Conservation (phyloP, 2,329 filamentous ascomycete genomes). For the Basipetospora sp. region DNA sequence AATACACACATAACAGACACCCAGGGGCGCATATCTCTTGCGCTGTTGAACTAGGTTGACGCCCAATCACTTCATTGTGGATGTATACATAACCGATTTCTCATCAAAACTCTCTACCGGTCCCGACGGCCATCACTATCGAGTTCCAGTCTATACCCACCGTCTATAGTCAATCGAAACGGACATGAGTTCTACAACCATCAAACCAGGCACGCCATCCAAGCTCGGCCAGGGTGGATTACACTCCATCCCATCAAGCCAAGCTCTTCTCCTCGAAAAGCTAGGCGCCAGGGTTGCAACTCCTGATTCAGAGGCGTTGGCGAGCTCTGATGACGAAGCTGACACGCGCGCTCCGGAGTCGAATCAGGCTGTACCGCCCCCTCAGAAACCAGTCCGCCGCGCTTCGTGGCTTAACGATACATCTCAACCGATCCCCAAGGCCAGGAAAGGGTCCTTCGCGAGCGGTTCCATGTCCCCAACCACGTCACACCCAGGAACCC, state of each 20-base stretch:
- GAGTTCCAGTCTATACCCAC: too few relatives aligned
- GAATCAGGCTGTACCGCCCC: conserved; percentile 32
- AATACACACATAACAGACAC: too few relatives aligned
- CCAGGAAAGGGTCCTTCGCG: conserved; percentile 63
- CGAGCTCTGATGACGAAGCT: conserved; percentile 84
- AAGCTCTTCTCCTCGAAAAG: conserved; percentile 58
- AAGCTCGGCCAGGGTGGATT: conserved; percentile 34
- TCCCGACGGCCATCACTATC: too few relatives aligned
- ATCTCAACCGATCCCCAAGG: conserved; percentile 44
- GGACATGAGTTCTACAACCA: conserved; percentile 36
- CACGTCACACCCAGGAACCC: conserved; percentile 67
- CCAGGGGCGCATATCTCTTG: too few relatives aligned
- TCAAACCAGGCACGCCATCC: conserved; percentile 32
- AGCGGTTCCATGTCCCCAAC: conserved; percentile 65
- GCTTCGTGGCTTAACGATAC: conserved; percentile 82
- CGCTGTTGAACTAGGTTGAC: too few relatives aligned
- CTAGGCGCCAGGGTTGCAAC: conserved; percentile 68
- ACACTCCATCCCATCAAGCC: conserved; percentile 38
- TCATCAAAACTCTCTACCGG: too few relatives aligned
- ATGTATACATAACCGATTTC: too few relatives aligned
- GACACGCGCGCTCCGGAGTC: conserved; percentile 48
- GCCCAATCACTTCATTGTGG: too few relatives aligned
- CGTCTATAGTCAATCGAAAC: too few relatives aligned
- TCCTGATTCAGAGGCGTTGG: conserved; percentile 83
- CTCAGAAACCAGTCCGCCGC: conserved; percentile 51